Conservation (phyloP, 2,329 filamentous ascomycete genomes). For the Pyricularia sp. region DNA sequence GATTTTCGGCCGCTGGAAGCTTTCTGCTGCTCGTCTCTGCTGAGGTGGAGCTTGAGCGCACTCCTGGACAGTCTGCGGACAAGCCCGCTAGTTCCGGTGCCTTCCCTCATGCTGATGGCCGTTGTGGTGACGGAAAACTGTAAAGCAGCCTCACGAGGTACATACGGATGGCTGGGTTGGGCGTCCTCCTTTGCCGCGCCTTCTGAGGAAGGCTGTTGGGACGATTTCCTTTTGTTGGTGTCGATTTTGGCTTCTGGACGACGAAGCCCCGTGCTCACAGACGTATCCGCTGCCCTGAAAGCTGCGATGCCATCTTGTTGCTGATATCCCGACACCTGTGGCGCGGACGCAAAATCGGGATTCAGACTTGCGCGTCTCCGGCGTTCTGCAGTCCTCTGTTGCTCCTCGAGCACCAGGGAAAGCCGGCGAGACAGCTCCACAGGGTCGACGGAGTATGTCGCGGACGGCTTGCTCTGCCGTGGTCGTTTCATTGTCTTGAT, state of each 20-base stretch:
- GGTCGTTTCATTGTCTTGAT: neutral
- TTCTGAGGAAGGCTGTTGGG: neutral
- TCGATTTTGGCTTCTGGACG: neutral
- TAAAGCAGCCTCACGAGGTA: constrained; percentile 43
- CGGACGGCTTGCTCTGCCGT: neutral
- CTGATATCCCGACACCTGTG: neutral
- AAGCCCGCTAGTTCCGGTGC: constrained; percentile 12
- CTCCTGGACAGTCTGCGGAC: constrained; percentile 33
- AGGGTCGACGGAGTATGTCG: constrained; percentile 34
- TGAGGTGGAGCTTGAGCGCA: constrained; percentile 30
- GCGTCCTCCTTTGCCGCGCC: neutral
- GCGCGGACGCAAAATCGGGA: neutral
- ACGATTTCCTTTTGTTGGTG: neutral
- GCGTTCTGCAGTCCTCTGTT: constrained; percentile 29
- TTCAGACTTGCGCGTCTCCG: constrained; percentile 6
- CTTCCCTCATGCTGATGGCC: constrained; percentile 26
- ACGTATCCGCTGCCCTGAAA: neutral
- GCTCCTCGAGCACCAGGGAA: constrained; percentile 38
- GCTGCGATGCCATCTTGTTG: neutral
- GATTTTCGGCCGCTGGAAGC: constrained; percentile 8
- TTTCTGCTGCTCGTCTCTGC: constrained; percentile 25
- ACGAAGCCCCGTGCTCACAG: neutral
- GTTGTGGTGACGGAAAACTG: constrained; percentile 47
- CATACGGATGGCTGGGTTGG: constrained; percentile 25
- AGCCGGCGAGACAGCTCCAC: constrained; percentile 46